phyloP scores from a whole-genome alignment of 148 eudicot genomes.

The Arctostaphylos glauca region DNA sequence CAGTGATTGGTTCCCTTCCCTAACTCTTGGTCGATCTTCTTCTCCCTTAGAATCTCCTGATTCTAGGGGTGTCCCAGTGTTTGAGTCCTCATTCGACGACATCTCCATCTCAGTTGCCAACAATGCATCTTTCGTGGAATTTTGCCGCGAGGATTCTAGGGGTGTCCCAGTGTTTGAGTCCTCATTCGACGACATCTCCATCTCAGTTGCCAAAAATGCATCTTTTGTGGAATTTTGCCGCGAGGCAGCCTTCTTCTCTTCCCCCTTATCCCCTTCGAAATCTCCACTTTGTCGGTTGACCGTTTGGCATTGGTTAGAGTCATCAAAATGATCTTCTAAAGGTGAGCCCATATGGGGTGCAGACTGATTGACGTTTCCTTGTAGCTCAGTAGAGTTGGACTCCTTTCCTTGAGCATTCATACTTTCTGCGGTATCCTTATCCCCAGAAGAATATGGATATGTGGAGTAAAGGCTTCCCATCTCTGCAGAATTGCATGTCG shows the following conservation, averaged over 20 bases:
- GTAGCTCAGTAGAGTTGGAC: conserved; percentile 31
- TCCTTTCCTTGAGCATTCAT: conserved; percentile 29
- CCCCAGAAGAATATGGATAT: conserved; percentile 58
- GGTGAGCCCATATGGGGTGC: conserved; percentile 65
- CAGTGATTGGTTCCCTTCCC: conserved; percentile 58
- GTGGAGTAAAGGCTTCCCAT: conserved; percentile 39
- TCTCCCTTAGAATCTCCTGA: conserved; percentile 50
- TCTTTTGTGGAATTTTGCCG: conserved; percentile 58
- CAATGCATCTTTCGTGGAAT: conserved; percentile 30
- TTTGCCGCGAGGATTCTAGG: conserved; percentile 32
- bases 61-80: conserved; percentile 52
- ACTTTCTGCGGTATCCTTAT: conserved; percentile 41
- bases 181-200: conserved; percentile 65
- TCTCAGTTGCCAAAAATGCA: conserved; percentile 65
- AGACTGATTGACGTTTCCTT: conserved; percentile 29
- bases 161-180: conserved; percentile 48
- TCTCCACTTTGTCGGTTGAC: conserved; percentile 54
- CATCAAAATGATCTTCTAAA: conserved; percentile 66
- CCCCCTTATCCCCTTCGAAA: conserved; percentile 45
- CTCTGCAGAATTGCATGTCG: conserved; percentile 47
- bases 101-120: conserved; percentile 80
- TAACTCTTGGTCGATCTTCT: conserved; percentile 42
- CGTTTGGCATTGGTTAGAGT: conserved; percentile 46
- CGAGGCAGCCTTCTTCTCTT: conserved; percentile 30
- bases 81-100: conserved; percentile 51